Percentiles rank a stretch among this genome's conserved stretches.
Evolutionary conservation across 352 stramenopile species (phyloP).

Genomic region (Globisporangium recalcitrans): DNA sequence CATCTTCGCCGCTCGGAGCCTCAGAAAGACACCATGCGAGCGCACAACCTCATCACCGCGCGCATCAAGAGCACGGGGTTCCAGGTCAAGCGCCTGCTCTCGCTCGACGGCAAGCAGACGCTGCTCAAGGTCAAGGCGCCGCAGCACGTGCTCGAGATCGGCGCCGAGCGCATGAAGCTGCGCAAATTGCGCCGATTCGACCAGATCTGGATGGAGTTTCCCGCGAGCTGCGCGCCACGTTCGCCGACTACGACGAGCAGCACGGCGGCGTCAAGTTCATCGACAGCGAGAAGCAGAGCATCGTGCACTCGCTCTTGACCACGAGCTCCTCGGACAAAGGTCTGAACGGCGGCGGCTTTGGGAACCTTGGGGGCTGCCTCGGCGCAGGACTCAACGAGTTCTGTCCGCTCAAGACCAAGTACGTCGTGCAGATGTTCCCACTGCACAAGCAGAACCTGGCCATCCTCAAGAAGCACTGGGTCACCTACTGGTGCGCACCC

Average conservation of each 20-base stretch:
- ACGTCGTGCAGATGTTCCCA: constrained; percentile 83
- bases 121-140: constrained; percentile 76
- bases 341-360: neutral
- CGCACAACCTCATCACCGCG: constrained; percentile 37
- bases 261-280: constrained; percentile 49
- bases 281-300: constrained; percentile 79
- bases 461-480: constrained; percentile 58
- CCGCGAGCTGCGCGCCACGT: constrained; percentile 57
- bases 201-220: constrained; percentile 81
- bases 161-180: constrained; percentile 57
- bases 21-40: constrained; percentile 17
- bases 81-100: constrained; percentile 66
- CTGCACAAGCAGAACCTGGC: constrained; percentile 82
- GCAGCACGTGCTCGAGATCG: constrained; percentile 54
- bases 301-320: constrained; percentile 66
- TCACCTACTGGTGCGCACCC: constrained; percentile 67
- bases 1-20: constrained; percentile 3
- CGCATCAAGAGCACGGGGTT: constrained; percentile 59
- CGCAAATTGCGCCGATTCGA: constrained; percentile 66
- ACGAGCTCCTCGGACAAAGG: constrained; percentile 20
- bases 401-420: constrained; percentile 49
- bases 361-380: constrained; percentile 4
- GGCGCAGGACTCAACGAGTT: constrained; percentile 72
- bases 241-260: constrained; percentile 52
- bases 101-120: constrained; percentile 67